Evolutionary conservation across 805 yeast genomes (phyloP).

Genomic region (Candida germanica): DNA sequence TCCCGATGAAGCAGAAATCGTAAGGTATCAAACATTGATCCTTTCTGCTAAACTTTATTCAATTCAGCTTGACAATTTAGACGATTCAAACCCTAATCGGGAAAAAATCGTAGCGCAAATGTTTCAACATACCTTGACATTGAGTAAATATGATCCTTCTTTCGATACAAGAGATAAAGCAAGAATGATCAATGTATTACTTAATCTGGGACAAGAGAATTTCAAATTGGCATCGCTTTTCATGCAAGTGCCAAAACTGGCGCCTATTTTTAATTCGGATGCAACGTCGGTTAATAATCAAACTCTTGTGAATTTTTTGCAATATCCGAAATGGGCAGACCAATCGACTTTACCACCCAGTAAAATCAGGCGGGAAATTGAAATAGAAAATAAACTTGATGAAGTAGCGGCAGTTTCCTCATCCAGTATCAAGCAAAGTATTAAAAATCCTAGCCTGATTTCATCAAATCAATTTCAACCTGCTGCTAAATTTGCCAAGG

Average conservation of each 20-base stretch:
- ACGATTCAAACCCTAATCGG: slow-evolving; percentile 32
- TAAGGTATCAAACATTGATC: slow-evolving; percentile 67
- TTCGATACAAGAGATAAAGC: slow-evolving; percentile 85
- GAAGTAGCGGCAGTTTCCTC: slow-evolving; percentile 13
- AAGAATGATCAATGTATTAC: slow-evolving; percentile 62
- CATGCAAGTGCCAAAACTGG: slow-evolving; percentile 74
- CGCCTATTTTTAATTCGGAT: slow-evolving; percentile 41
- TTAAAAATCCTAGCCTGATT: background rate
- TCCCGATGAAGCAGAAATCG: slow-evolving; percentile 51
- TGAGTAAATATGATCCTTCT: slow-evolving; percentile 69
- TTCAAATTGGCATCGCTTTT: slow-evolving; percentile 65
- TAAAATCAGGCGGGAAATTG: slow-evolving; percentile 28
- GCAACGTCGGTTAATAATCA: slow-evolving; percentile 8
- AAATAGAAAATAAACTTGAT: slow-evolving; percentile 14
- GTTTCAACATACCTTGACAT: slow-evolving; percentile 58
- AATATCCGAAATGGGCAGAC: slow-evolving; percentile 47
- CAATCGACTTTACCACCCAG: slow-evolving; percentile 25
- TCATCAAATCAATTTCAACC: background rate
- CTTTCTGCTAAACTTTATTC: slow-evolving; percentile 72
- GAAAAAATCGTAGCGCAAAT: slow-evolving; percentile 38
- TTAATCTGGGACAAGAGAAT: slow-evolving; percentile 41
- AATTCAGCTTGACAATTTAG: slow-evolving; percentile 46
- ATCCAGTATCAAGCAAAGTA: slow-evolving; percentile 10
- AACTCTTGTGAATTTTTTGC: slow-evolving; percentile 19
- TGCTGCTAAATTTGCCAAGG: slow-evolving; percentile 1